phyloP scores from a whole-genome alignment of 75 land plant species.

The Pinus albicaulis region DNA sequence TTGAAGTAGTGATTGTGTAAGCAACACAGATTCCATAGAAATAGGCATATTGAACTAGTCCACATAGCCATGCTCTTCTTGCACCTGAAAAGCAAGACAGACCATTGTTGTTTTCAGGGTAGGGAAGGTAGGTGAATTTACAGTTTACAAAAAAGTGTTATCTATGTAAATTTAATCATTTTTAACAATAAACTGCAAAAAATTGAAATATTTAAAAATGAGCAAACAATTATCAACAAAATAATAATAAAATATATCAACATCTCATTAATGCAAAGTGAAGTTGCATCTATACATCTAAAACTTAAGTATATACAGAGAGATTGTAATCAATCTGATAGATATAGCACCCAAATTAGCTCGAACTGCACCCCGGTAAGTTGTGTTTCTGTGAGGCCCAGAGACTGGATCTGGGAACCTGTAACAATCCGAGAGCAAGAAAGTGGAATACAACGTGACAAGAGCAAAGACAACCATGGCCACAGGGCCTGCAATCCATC shows the following conservation, averaged over 20 bases:
- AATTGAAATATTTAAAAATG: too few relatives aligned
- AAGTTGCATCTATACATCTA: too few relatives aligned
- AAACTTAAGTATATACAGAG: too few relatives aligned
- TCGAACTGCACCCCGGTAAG: conserved; percentile 49
- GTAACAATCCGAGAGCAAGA: conserved; percentile 41
- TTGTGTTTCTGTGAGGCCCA: conserved; percentile 34
- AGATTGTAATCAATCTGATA: too few relatives aligned
- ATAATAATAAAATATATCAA: too few relatives aligned
- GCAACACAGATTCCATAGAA: conserved; percentile 63
- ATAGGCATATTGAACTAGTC: conserved; percentile 55
- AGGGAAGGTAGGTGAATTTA: too few relatives aligned
- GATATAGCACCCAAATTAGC: too few relatives aligned
- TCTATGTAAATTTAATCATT: too few relatives aligned
- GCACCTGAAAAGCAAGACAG: conserved; percentile 32
- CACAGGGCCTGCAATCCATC: conserved; percentile 66
- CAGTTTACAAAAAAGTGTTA: too few relatives aligned
- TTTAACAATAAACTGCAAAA: too few relatives aligned
- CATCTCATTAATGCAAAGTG: too few relatives aligned
- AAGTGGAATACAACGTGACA: conserved; percentile 33
- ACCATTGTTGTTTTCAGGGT: conserved; percentile 14
- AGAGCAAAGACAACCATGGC: conserved; percentile 36
- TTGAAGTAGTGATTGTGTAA: conserved; percentile 71
- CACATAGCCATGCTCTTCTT: conserved; percentile 58
- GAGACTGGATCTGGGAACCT: conserved; percentile 34
- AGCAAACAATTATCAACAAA: too few relatives aligned